phyloP scores from a whole-genome alignment of 352 stramenopile genomes.

The Phytophthora sp. region DNA sequence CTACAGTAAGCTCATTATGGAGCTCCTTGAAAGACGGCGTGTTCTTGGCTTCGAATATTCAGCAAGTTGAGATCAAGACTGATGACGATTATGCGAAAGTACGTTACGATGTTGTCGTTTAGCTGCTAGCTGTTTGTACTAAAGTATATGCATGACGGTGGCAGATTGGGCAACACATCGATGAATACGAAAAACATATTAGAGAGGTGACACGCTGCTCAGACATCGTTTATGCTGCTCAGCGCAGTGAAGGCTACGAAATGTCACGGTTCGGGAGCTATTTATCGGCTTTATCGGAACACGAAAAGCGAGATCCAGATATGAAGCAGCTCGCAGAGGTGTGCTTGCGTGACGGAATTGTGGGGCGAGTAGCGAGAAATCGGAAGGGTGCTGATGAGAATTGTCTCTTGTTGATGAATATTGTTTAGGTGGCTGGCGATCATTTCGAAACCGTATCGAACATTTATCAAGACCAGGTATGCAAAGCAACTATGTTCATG shows the following conservation, averaged over 20 bases:
- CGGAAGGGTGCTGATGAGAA: not conserved
- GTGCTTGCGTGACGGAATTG: not conserved
- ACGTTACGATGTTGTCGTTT: not conserved
- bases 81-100: slow-evolving; percentile 88
- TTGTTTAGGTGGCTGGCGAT: slow-evolving; percentile 65
- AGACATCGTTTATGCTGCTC: slow-evolving; percentile 80
- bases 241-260: slow-evolving; percentile 85
- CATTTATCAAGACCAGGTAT: slow-evolving; percentile 86
- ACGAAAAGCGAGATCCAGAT: slow-evolving; percentile 77
- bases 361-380: no score
- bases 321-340: slow-evolving; percentile 81
- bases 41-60: slow-evolving; percentile 78
- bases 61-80: slow-evolving; percentile 87
- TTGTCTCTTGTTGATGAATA: no score
- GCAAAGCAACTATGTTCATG: not conserved
- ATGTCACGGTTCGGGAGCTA: slow-evolving; percentile 89
- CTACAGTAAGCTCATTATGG: slow-evolving; percentile 80
- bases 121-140: not conserved
- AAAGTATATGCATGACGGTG: slow-evolving; percentile 5
- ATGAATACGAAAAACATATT: slow-evolving; percentile 87
- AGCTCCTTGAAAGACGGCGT: slow-evolving; percentile 84
- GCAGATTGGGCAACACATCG: slow-evolving; percentile 87
- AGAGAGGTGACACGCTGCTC: slow-evolving; percentile 82
- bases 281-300: slow-evolving; percentile 72
- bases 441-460: slow-evolving; percentile 88